phyloP scores from a whole-genome alignment of 331 rosid species.

The Malus hybrid region DNA sequence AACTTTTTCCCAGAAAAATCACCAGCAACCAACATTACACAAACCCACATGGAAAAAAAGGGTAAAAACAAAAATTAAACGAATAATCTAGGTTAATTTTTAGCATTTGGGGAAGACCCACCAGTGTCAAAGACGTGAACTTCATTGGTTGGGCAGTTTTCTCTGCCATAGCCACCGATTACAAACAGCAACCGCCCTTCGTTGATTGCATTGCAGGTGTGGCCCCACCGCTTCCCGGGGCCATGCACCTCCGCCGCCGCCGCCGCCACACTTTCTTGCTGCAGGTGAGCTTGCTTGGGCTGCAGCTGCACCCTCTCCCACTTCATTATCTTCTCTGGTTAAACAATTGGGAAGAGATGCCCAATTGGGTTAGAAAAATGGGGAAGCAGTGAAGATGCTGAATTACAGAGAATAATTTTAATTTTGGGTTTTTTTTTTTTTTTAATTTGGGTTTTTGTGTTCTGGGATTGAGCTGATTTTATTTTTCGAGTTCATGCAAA shows the following conservation, averaged over 20 bases:
- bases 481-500: neutral
- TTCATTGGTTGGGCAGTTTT: conserved; percentile 93
- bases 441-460: neutral
- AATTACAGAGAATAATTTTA: neutral
- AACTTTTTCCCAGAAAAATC: conserved; percentile 8
- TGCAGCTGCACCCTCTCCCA: conserved; percentile 71
- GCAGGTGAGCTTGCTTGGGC: conserved; percentile 33
- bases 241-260: conserved; percentile 31
- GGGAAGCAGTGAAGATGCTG: conserved; percentile 5
- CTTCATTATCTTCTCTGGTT: conserved; percentile 50
- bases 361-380: conserved; percentile 23
- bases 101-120: conserved; percentile 11
- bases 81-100: neutral
- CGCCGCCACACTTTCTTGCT: neutral
- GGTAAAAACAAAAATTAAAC: neutral
- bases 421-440: too few relatives aligned
- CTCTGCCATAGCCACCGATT: conserved; percentile 91
- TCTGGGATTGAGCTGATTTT: neutral
- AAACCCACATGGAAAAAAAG: conserved; percentile 1
- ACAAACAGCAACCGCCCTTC: conserved; percentile 81
- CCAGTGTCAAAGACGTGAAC: conserved; percentile 91
- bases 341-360: neutral
- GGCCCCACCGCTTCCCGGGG: conserved; percentile 99
- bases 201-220: conserved; percentile 89
- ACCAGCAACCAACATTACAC: conserved; percentile 8